Evolutionary conservation across 1,284 basidiomycete species (phyloP).

Genomic region (Wolfiporia cocos): DNA sequence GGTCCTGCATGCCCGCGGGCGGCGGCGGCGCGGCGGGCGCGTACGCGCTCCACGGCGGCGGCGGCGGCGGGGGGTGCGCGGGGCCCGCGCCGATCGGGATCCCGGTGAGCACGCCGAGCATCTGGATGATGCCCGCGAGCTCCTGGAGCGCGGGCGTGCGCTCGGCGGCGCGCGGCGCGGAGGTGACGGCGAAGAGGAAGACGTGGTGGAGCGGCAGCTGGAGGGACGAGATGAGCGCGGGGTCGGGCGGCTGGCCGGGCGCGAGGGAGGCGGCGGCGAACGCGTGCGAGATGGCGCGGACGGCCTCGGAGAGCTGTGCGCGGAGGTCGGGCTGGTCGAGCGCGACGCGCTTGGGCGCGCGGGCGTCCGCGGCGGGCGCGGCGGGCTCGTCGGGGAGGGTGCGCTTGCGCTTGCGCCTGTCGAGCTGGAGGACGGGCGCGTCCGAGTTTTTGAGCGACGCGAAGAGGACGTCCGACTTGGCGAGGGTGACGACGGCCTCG

Average conservation of each 20-base stretch:
- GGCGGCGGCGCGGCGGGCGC: conserved; percentile 16
- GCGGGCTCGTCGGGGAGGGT: conserved; percentile 45
- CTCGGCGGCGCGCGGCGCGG: conserved; percentile 46
- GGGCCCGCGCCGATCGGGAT: conserved; percentile 57
- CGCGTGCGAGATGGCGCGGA: conserved; percentile 43
- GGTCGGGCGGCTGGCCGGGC: conserved; percentile 35
- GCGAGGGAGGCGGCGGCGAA: conserved; percentile 32
- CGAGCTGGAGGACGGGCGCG: conserved; percentile 48
- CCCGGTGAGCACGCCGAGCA: conserved; percentile 68
- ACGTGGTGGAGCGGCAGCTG: conserved; percentile 65
- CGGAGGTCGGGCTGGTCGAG: conserved; percentile 35
- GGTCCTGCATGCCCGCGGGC: too few species aligned
- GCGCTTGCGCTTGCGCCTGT: conserved; percentile 64
- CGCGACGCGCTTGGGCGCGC: conserved; percentile 37
- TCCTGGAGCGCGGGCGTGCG: conserved; percentile 56
- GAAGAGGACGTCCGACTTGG: conserved; percentile 58
- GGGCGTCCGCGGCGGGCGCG: conserved; percentile 18
- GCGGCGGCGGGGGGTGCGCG: conserved; percentile 26
- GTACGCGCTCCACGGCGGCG: conserved; percentile 19
- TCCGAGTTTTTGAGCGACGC: conserved; percentile 55
- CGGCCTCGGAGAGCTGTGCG: conserved; percentile 48
- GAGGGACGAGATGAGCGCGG: conserved; percentile 54
- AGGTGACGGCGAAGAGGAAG: conserved; percentile 69
- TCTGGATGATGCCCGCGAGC: conserved; percentile 68
- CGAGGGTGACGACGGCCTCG: conserved; percentile 52